A percentile compares a stretch with the other conserved stretches of the same genome.
Conservation (phyloP, 768 basidiomycete species). For the Leccinum truebloodii region DNA sequence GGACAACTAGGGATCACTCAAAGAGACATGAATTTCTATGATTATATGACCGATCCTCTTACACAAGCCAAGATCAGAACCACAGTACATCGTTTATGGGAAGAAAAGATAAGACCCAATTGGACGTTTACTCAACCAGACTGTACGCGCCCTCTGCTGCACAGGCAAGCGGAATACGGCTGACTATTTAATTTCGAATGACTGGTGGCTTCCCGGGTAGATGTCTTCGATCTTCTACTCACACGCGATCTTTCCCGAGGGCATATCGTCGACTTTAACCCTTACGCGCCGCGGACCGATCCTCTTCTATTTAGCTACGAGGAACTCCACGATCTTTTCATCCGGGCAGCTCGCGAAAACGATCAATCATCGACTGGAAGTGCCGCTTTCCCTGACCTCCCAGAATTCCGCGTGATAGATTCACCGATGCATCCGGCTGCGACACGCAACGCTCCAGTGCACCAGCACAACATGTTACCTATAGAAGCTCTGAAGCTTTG, state of each 20-base stretch:
- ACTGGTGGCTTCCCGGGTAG: conserved; percentile 31
- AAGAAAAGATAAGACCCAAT: conserved; percentile 55
- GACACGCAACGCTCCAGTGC: conserved; percentile 62
- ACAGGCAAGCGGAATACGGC: neutral
- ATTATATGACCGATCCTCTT: conserved; percentile 68
- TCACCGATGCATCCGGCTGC: conserved; percentile 72
- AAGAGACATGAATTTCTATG: conserved; percentile 86
- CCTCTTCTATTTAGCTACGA: conserved; percentile 82
- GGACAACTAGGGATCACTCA: conserved; percentile 70
- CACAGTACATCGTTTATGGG: conserved; percentile 65
- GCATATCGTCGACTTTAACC: conserved; percentile 91
- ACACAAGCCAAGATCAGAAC: conserved; percentile 55
- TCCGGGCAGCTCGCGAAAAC: conserved; percentile 7
- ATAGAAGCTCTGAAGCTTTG: conserved; percentile 84
- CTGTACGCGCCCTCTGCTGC: conserved; percentile 51
- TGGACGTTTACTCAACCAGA: conserved; percentile 57
- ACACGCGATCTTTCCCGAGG: conserved; percentile 76
- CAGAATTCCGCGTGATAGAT: conserved; percentile 67
- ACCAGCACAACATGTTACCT: conserved; percentile 91
- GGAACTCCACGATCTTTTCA: conserved; percentile 54
- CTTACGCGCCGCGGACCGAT: conserved; percentile 85
- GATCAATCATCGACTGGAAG: neutral
- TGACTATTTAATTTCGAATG: neutral
- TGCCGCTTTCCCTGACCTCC: conserved; percentile 16
- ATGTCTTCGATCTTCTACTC: conserved; percentile 84